phyloP scores from a whole-genome alignment of 2,329 filamentous ascomycete genomes.

The Plectosphaerella cucumerina region DNA sequence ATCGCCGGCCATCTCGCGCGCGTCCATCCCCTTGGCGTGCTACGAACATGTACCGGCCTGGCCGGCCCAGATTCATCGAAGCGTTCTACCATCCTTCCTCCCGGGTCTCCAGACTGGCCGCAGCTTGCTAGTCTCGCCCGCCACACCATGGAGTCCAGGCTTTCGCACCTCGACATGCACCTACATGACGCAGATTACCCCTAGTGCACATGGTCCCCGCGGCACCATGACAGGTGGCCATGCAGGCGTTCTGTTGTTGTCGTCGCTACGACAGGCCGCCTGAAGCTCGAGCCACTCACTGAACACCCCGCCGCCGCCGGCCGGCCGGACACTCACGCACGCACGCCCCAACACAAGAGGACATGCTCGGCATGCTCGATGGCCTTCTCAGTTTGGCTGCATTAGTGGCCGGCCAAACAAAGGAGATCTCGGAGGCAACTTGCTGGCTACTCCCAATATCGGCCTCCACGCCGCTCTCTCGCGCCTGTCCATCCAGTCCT shows the following conservation, averaged over 20 bases:
- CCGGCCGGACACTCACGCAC: too few species aligned
- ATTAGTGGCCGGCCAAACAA: constrained; percentile 31
- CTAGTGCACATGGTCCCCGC: constrained; percentile 21
- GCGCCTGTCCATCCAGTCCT: too few species aligned
- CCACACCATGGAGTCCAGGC: constrained; percentile 13
- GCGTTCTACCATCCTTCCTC: constrained; percentile 7
- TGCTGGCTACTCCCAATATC: constrained; percentile 9
- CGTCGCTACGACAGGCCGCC: constrained; percentile 8
- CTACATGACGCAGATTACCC: constrained; percentile 23
- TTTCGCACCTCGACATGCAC: constrained; percentile 23
- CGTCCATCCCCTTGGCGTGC: background rate
- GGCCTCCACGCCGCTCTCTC: background rate
- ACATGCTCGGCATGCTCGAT: constrained; percentile 22
- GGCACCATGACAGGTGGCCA: constrained; percentile 30
- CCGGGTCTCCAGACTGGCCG: constrained; percentile 10
- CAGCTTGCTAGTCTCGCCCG: constrained; percentile 2
- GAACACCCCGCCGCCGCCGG: constrained; percentile 4
- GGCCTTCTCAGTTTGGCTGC: constrained; percentile 26
- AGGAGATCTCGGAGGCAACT: constrained; percentile 25
- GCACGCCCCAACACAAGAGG: constrained; percentile 23
- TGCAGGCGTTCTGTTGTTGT: constrained; percentile 17
- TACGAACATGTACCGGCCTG: background rate
- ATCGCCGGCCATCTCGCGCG: background rate
- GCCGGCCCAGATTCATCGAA: constrained; percentile 4
- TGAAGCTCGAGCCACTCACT: too few species aligned